Evolutionary conservation across 2,329 filamentous ascomycete genomes (phyloP).

Genomic region (Sordariomycetes sp.): DNA sequence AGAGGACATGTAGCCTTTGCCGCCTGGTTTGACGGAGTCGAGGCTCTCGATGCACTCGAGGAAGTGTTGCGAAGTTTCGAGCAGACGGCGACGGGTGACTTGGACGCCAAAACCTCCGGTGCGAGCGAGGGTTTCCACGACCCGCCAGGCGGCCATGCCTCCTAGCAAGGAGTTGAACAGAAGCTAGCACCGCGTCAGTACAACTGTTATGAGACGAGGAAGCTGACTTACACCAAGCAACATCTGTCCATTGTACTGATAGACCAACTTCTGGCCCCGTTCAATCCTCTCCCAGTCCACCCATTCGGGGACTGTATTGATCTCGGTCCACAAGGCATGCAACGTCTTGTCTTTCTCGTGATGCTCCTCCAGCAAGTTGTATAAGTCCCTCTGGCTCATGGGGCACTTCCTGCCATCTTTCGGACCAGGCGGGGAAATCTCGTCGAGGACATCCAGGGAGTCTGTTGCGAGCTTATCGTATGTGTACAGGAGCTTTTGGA

Average conservation of each 20-base stretch:
- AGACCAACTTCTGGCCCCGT: constrained; percentile 68
- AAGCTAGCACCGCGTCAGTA: constrained; percentile 21
- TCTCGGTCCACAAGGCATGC: constrained; percentile 52
- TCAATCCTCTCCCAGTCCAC: constrained; percentile 70
- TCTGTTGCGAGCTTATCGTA: constrained; percentile 64
- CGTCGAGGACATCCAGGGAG: constrained; percentile 53
- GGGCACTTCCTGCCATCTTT: constrained; percentile 4
- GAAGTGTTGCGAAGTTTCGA: constrained; percentile 68
- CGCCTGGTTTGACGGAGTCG: constrained; percentile 57
- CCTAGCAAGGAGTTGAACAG: constrained; percentile 59
- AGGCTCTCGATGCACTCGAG: constrained; percentile 60
- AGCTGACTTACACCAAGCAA: constrained; percentile 42
- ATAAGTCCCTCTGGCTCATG: constrained; percentile 44
- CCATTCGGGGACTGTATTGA: constrained; percentile 62
- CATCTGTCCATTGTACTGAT: constrained; percentile 61
- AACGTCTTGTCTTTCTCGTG: constrained; percentile 44
- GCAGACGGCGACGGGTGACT: constrained; percentile 52
- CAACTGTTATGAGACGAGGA: neutral
- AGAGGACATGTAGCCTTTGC: constrained; percentile 48
- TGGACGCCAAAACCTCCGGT: constrained; percentile 66
- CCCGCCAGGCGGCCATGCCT: constrained; percentile 62
- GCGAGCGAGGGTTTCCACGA: constrained; percentile 64
- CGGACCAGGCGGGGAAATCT: constrained; percentile 34
- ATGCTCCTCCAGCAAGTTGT: constrained; percentile 51
- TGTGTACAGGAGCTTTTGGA: constrained; percentile 50